Percentiles rank a stretch among this genome's conserved stretches.
phyloP scores from a whole-genome alignment of 148 eudicot species.

The Rhododendron ferrugineum region DNA sequence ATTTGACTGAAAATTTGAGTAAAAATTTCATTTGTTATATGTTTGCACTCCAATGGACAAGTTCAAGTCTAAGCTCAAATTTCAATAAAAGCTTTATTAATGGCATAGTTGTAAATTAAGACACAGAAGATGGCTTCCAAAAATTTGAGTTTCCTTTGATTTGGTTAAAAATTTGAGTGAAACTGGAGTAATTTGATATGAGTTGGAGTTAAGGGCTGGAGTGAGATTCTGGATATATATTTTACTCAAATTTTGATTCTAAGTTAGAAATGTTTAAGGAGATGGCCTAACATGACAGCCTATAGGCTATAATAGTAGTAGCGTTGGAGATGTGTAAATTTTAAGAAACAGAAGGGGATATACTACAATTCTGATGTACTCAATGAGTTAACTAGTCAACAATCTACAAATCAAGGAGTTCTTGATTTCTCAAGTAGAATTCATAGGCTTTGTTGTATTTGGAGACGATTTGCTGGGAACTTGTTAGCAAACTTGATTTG shows the following conservation, averaged over 20 bases:
- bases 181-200: not conserved
- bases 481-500: not conserved
- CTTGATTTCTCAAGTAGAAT: not conserved
- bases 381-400: too few relatives aligned
- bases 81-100: not conserved
- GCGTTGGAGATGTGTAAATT: not conserved
- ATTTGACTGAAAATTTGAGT: not conserved
- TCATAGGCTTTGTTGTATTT: not conserved
- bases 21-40: too few relatives aligned
- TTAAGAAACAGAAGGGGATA: not conserved
- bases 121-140: not conserved
- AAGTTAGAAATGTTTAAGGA: too few relatives aligned
- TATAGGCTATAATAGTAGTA: not conserved
- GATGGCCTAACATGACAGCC: too few relatives aligned
- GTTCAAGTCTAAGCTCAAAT: not conserved
- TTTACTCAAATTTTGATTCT: too few relatives aligned
- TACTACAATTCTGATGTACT: too few relatives aligned
- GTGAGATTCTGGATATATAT: not conserved
- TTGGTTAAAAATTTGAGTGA: too few relatives aligned
- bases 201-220: not conserved
- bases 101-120: not conserved
- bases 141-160: too few relatives aligned
- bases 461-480: not conserved
- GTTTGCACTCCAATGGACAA: too few relatives aligned
- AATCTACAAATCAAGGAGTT: too few relatives aligned